These are phyloP conservation scores for Trichoderma reesei DNA, from an alignment of 495 filamentous ascomycete genomes.

Conservation along the genomic window DNA sequence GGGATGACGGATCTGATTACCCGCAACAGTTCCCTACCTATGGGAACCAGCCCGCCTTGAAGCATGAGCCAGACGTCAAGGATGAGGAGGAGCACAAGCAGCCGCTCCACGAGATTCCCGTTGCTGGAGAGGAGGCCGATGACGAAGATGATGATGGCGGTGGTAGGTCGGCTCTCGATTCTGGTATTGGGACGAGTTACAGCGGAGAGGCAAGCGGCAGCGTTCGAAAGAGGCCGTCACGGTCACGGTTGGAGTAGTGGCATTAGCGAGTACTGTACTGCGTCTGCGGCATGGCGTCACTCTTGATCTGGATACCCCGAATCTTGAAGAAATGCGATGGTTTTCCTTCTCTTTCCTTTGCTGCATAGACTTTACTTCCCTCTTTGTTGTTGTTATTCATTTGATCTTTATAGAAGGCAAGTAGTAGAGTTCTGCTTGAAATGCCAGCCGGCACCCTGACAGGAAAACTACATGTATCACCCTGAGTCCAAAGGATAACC, in stretches of 20 bases:
- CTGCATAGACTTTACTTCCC: no score
- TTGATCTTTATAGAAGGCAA: no score
- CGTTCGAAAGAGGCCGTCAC: slow-evolving; percentile 16
- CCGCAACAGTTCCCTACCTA: slow-evolving; percentile 48
- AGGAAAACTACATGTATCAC: no score
- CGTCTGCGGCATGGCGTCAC: neutral
- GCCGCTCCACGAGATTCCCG: slow-evolving; percentile 7
- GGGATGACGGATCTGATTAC: slow-evolving; percentile 20
- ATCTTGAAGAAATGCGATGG: neutral
- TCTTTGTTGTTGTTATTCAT: no score
- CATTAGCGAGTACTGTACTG: neutral
- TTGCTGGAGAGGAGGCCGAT: slow-evolving; percentile 20
- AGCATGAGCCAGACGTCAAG: slow-evolving; percentile 25
- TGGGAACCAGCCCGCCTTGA: slow-evolving; percentile 39
- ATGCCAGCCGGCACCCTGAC: no score
- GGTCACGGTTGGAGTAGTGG: neutral
- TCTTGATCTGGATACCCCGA: neutral
- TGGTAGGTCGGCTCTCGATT: slow-evolving; percentile 28
- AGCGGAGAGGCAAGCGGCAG: slow-evolving; percentile 24
- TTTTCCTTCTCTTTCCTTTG: neutral
- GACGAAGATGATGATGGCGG: slow-evolving; percentile 33
- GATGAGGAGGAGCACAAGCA: slow-evolving; percentile 17
- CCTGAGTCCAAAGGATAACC: no score
- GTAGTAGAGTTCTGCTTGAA: no score
- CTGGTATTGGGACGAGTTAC: slow-evolving; percentile 39